Evolutionary conservation across 2,329 filamentous ascomycete species (phyloP).

Genomic region (Hypoxylon sp.): DNA sequence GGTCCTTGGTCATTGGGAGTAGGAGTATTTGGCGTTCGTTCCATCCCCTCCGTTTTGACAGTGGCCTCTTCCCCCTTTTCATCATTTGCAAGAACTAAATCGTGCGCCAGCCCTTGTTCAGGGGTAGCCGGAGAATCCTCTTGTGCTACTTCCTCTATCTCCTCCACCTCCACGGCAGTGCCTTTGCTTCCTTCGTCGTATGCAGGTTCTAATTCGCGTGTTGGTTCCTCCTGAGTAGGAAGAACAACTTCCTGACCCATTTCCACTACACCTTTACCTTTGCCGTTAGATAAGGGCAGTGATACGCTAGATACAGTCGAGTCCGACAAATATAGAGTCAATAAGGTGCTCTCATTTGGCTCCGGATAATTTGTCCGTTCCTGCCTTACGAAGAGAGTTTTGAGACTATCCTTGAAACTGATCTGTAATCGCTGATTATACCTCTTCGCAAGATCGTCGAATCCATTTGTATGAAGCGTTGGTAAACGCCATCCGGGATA

Average conservation of each 20-base stretch:
- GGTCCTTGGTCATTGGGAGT: not conserved
- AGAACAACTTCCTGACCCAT: not conserved
- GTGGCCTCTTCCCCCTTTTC: not conserved
- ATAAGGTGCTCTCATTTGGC: constrained; percentile 45
- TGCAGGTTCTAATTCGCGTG: not conserved
- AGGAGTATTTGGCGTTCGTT: not conserved
- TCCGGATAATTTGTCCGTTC: constrained; percentile 19
- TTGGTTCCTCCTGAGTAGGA: not conserved
- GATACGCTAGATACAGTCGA: constrained; percentile 20
- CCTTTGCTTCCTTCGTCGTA: not conserved
- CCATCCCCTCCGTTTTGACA: not conserved
- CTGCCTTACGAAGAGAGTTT: constrained; percentile 16
- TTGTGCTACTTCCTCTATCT: not conserved
- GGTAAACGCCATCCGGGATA: constrained; percentile 64
- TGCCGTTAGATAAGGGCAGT: not conserved
- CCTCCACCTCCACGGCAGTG: not conserved
- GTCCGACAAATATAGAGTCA: constrained; percentile 28
- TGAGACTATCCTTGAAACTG: constrained; percentile 24
- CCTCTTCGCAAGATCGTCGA: constrained; percentile 11
- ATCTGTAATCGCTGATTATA: constrained; percentile 39
- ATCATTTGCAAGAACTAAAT: not conserved
- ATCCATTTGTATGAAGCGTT: constrained; percentile 8
- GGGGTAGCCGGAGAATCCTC: not conserved
- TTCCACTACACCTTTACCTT: not conserved
- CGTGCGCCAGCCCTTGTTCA: not conserved